These are phyloP conservation scores for Bruguiera hainesii DNA, from an alignment of 441 rosid species.

Conservation along the genomic window DNA sequence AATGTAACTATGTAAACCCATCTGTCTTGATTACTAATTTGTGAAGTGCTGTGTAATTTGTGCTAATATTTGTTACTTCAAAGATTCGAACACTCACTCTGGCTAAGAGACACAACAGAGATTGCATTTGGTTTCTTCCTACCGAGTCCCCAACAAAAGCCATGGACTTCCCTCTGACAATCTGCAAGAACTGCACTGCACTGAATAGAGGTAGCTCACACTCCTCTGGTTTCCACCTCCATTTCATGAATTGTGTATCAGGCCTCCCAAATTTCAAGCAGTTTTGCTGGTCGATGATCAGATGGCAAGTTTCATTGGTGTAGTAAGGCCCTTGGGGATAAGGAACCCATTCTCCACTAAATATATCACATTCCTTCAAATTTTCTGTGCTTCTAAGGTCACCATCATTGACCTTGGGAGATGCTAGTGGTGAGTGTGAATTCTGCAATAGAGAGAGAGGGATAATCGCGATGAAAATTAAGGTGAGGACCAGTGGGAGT, in stretches of 20 bases:
- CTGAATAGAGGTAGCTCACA: conserved; percentile 62
- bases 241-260: conserved; percentile 62
- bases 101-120: conserved; percentile 69
- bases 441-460: conserved; percentile 26
- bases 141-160: conserved; percentile 84
- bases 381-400: conserved; percentile 13
- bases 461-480: conserved; percentile 35
- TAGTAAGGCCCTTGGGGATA: conserved; percentile 55
- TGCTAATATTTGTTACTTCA: not conserved
- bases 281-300: conserved; percentile 68
- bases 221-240: conserved; percentile 76
- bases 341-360: conserved; percentile 60
- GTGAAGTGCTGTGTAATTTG: too few species aligned
- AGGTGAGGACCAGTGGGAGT: conserved; percentile 14
- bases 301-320: conserved; percentile 47
- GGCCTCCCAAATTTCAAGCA: conserved; percentile 72
- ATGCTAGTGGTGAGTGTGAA: conserved; percentile 19
- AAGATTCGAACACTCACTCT: conserved; percentile 33
- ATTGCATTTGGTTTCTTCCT: conserved; percentile 79
- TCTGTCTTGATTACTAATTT: too few species aligned
- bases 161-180: conserved; percentile 67
- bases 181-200: conserved; percentile 55
- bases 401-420: conserved; percentile 12
- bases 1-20: too few species aligned
- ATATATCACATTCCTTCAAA: conserved; percentile 48